Evolutionary conservation across 129 eudicot species (phyloP), one percentile per base, ranked within the genome.

Genomic region (Pseudognaphalium luteoalbum): DNA sequence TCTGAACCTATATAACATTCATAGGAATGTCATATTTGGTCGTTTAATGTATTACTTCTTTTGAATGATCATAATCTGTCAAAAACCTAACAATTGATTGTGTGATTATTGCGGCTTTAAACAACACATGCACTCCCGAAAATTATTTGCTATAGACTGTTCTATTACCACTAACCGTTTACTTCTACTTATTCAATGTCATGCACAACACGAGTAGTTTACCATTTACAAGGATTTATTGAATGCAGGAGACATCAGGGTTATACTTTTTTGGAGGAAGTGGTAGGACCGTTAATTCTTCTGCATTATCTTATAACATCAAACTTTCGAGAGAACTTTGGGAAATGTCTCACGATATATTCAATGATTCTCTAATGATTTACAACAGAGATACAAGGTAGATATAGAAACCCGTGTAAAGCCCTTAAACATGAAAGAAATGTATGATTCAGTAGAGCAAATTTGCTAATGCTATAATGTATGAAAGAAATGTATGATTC

Each of bases 261-360:
- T 85, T 91, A 34, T 86, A 89, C 71, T 91, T 85, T 70, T 94
- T 91, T 74, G 97, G 97, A n/a, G 98, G 97, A 60, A 83, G 83
- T 15, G 97, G 97, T 5, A 85, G 88, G 85, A 87, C 88, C 4
- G 16, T 89, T 10, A 83, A 78, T 3, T 88, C 98, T 60, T 94
- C 97, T 62, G 63, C 82, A 35, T 81, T 91, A 64, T 94, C 98
- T 32, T 84, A 86, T 44, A 44, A 86, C 50, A 7, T 80, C 50
- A 81, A 75, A 71, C 88, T 94, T 59, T 82, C 93, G 15, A 83
- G 86, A 78, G 88, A 83, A 72, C 90, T 94, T 20, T 94, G 97
- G 96, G 84, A n/a, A 17, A 73, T 86, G 37, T 87, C 97, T 25
- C 71, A 72, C 80, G 78, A 78, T 41, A 65, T 94, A 51, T 87